Conservation (phyloP, 805 yeast species). For the Kodamaea lidongshanica region DNA sequence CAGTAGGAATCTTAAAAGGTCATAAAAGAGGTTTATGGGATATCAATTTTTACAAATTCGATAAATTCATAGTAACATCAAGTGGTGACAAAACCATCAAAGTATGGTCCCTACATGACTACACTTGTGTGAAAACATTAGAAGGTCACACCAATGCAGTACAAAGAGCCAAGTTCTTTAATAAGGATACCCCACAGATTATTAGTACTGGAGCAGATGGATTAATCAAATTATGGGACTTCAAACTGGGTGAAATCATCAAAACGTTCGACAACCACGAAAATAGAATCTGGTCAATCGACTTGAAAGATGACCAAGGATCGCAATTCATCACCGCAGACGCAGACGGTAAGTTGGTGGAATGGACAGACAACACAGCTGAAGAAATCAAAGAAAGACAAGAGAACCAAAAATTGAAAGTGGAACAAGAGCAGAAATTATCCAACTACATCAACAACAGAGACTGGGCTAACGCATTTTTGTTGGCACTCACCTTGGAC, state of each 20-base stretch:
- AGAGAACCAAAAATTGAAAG: constrained; percentile 43
- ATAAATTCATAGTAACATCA: constrained; percentile 71
- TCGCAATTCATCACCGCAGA: constrained; percentile 76
- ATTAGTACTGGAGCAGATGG: constrained; percentile 92
- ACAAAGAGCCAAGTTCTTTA: constrained; percentile 69
- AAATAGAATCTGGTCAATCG: constrained; percentile 91
- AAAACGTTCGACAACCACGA: constrained; percentile 86
- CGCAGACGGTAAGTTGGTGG: constrained; percentile 86
- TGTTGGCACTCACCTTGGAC: constrained; percentile 76
- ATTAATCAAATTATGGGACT: constrained; percentile 84
- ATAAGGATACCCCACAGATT: constrained; percentile 56
- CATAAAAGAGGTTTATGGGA: constrained; percentile 97
- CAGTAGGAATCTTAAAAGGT: constrained; percentile 75
- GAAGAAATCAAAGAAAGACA: constrained; percentile 54
- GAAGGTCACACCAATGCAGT: constrained; percentile 95
- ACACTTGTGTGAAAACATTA: constrained; percentile 69
- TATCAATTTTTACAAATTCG: constrained; percentile 73
- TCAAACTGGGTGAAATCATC: constrained; percentile 62
- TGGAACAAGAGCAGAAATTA: constrained; percentile 87
- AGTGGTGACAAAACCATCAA: constrained; percentile 89
- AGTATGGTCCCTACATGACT: constrained; percentile 81
- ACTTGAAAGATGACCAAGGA: constrained; percentile 62
- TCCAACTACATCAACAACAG: constrained; percentile 63
- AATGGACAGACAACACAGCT: constrained; percentile 86
- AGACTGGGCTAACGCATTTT: constrained; percentile 86